Base-by-base conservation (phyloP, 441 rosid genomes). In the Gossypium gossypioides region DNA sequence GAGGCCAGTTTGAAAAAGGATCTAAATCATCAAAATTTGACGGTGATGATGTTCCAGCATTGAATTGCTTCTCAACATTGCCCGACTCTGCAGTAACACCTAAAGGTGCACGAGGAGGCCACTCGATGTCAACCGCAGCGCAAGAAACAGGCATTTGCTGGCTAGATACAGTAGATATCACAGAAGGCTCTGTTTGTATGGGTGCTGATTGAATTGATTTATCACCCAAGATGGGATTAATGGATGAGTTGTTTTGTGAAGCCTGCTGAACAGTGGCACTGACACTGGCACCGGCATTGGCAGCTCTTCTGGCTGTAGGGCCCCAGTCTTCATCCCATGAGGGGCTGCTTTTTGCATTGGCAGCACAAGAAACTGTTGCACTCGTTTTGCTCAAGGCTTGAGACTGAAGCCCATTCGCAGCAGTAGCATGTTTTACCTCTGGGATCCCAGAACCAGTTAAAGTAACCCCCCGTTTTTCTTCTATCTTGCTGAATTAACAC, bases 321-420 rank as follows among this genome's bases (percentile, higher is more conserved):
- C 87, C 86, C 98, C 98, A 94, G 71, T 91, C 97, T 72, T 90
- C 97, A 74, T 94, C 98, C 97, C 98, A 93, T n/a, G 91, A 69
- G 7, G 89, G 46, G 64, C 81, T 80, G 68, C 79, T 79, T 78
- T 81, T 85, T 62, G 81, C 71, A 34, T 6, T 15, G 87, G 40
- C 40, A 34, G 40, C 40, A 34, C 40, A 76, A 62, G 88, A 82
- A 46, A 84, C 88, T 59, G 72, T 82, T 9, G 73, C 81, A 51
- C 60, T 82, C 21, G 83, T 74, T 79, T 81, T 85, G 82, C 73
- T 78, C 25, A 68, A 77, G 74, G 80, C 60, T 74, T 82, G 93
- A 77, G 90, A 83, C 70, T 75, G 84, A 72, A 72, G 59, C 50
- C 89, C 90, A 72, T 82, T 81, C 22, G 86, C 52, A 66, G 69